Evolutionary conservation across 495 filamentous ascomycete species (phyloP), one percentile per base, ranked within the genome.

Genomic region (Cudoniella acicularis): DNA sequence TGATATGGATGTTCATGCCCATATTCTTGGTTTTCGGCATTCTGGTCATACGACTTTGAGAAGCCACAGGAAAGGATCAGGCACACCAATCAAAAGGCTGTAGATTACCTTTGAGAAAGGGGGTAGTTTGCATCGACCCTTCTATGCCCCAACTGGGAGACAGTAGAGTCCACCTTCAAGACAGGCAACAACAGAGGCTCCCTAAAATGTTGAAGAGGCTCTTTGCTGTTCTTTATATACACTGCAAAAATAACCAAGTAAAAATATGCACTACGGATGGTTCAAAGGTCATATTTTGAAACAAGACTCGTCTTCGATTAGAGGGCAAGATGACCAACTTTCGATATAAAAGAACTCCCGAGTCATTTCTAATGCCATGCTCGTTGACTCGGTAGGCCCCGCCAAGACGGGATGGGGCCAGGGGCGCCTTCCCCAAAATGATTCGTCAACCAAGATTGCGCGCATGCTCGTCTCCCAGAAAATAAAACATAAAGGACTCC

Each of bases 361-460:
- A 13, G 6, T 13, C 30, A 13, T 36, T 36, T 36, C 13, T 4
- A 36, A 36, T 36, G 30, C 30, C 30, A 36, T 13, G 13, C 4
- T 6, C 6, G 4, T 36, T 4, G 30, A 4, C 13, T 36, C 30
- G 30, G 6, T 36, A 6, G 30, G 6, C 30, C 30, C 30, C 13
- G 13, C 30, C 30, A 36, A 36, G 13, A n/a, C n/a, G n/a, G n/a
- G n/a, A n/a, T n/a, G n/a, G n/a, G n/a, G n/a, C n/a, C n/a, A n/a
- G n/a, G n/a, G n/a, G n/a, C n/a, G n/a, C n/a, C n/a, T n/a, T n/a
- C n/a, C n/a, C n/a, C n/a, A n/a, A n/a, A n/a, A n/a, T n/a, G n/a
- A 36, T 36, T 36, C 13, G 30, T 36, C 30, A 4, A 36, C 30
- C 30, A 36, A 36, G 51, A 60, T 54, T 54, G 57, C 51, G 57